Evolutionary conservation across 116 monocot species (phyloP).

Genomic region (Iris pallida): DNA sequence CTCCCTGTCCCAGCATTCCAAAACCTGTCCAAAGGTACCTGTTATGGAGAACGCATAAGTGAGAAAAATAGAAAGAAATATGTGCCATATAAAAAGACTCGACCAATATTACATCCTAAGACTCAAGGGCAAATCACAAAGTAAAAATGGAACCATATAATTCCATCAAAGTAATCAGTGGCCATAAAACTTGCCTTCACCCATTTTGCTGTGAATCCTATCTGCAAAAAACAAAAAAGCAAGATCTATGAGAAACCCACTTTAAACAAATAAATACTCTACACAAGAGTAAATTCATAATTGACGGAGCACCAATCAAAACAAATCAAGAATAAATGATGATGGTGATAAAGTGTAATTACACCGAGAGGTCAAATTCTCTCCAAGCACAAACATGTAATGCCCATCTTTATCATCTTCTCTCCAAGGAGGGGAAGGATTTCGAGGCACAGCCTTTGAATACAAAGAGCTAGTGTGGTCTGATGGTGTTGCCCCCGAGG

Average conservation of each 20-base stretch:
- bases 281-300: too few relatives aligned
- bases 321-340: neutral
- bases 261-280: too few relatives aligned
- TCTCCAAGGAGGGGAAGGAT: constrained; percentile 88
- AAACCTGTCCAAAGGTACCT: constrained; percentile 96
- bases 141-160: constrained; percentile 7
- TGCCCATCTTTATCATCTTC: constrained; percentile 99
- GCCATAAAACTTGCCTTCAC: constrained; percentile 70
- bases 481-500: constrained; percentile 32
- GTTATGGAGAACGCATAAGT: constrained; percentile 7
- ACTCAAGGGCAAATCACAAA: neutral
- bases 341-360: constrained; percentile 54
- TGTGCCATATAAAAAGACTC: neutral
- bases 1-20: constrained; percentile 96
- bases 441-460: constrained; percentile 55
- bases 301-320: too few relatives aligned
- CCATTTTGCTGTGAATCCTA: constrained; percentile 86
- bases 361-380: constrained; percentile 98
- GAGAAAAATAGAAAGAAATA: neutral
- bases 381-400: constrained; percentile 92
- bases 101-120: constrained; percentile 1
- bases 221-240: constrained; percentile 47
- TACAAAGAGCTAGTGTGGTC: constrained; percentile 43
- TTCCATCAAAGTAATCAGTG: too few relatives aligned
- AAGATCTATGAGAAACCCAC: too few relatives aligned